Evolutionary conservation across 352 stramenopile species (phyloP), one percentile per base, ranked within the genome.

Genomic region (Plasmopara muralis): DNA sequence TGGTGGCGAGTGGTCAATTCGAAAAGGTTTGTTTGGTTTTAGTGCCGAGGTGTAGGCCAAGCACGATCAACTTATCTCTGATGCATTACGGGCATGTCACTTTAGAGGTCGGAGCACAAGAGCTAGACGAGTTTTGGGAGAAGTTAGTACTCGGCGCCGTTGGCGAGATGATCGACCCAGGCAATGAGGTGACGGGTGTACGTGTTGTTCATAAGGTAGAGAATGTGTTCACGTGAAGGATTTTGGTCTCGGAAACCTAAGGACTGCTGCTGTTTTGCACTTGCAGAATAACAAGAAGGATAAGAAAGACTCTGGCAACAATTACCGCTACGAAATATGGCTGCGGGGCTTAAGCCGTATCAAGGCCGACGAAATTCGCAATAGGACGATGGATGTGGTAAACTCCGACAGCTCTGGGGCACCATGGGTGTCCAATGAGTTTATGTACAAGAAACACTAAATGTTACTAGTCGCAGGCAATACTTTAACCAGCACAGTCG

Each of bases 191-290:
- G 59, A 96, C 85, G n/a, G 88, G 88, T 43, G 82, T 93, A 30
- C 85, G 88, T 56, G 76, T 96, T 37, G 83, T 96, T 49, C 87
- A 96, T 65, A 96, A 96, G 70, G 81, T 91, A 61, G n/a, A 41
- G 10, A 44, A n/a, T n/a, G 9, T 43, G 8, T 0, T 16, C 7
- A 35, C 6, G 10, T 35, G 4, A 35, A 25, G 20, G 20, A 25
- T 25, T 35, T 5, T 35, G 31, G 6, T 12, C 2, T 12, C 5
- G 6, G 7, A 5, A 35, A 6, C 31, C 10, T 35, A 35, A 12
- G 7, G 1, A 2, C 10, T 35, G 31, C 6, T 35, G 31, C 31
- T 35, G 31, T 12, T 15, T 53, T n/a, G 35, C 15, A 6, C 6
- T 18, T 12, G 43, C 55, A 91, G 77, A 90, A 90, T 77, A 93